Evolutionary conservation across 345 rosid genomes (phyloP).

Genomic region (Corchorus capsularis): DNA sequence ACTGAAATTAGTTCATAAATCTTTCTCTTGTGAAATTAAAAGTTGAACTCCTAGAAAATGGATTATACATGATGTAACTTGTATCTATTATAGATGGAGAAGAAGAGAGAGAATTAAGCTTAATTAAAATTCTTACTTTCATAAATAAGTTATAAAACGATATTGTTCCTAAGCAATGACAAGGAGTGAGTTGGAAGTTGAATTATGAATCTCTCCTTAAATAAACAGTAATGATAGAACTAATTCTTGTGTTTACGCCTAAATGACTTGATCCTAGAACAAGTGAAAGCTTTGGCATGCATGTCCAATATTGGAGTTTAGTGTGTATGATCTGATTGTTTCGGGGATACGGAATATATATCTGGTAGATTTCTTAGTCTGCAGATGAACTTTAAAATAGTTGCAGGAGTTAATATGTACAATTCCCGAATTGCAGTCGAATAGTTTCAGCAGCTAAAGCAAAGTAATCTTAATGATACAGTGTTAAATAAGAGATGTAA

Average conservation of each 20-base stretch:
- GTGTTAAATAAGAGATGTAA: slow-evolving; percentile 6
- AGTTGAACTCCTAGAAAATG: neutral
- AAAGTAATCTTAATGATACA: neutral
- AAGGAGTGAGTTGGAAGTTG: neutral
- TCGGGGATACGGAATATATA: neutral
- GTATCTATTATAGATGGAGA: neutral
- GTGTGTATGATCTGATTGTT: neutral
- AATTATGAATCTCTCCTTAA: neutral
- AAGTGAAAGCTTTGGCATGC: neutral
- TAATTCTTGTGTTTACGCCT: neutral
- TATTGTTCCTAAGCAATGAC: neutral
- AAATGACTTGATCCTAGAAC: neutral
- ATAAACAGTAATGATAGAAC: neutral
- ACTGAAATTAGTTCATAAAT: neutral
- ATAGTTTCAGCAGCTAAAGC: neutral
- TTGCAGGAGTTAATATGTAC: neutral
- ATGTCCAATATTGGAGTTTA: neutral
- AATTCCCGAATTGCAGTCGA: neutral
- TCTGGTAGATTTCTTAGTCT: neutral
- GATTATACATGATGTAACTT: neutral
- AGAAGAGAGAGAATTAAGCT: neutral
- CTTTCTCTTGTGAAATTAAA: neutral
- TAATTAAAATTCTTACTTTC: neutral
- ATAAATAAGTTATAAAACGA: neutral
- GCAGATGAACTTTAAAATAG: neutral